Evolutionary conservation across 2,329 filamentous ascomycete species (phyloP), one percentile per base, ranked within the genome.

Genomic region (Colletotrichum falcatum): DNA sequence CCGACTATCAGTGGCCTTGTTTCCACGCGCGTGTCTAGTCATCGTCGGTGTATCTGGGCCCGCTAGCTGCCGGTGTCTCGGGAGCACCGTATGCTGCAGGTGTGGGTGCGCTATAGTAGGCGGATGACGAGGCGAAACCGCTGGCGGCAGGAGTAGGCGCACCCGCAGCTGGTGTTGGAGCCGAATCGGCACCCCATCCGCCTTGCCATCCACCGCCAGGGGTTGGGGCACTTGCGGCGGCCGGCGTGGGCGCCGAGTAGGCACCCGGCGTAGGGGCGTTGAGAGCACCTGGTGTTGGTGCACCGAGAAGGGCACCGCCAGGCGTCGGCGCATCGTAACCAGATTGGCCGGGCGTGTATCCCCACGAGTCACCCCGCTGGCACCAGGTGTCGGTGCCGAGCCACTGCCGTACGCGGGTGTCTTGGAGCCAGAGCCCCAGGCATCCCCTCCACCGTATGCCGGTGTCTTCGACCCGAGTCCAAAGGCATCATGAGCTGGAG

Each of bases 211-310:
- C 87, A 6, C 85, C 89, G 8, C 90, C 91, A 2, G 91, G 92
- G 0, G 92, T 94, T 0, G 92, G 92, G 1, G 92, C 92, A 74
- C 86, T 88, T 72, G 86, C 76, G 14, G 85, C 86, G 20, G 85
- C 88, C 0, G 90, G 89, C 0, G 89, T 91, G 1, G 90, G 89
- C 4, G 90, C 89, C n/a, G 87, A 86, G 76, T 88, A 89, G 8
- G 88, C 90, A 3, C 90, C 91, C 0, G 91, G 92, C 0, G 92
- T 94, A 0, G 92, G 92, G 4, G 92, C 92, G 74, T 88, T 89
- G 76, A 90, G 79, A 0, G 87, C 87, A 56, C 86, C 89, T 0
- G 89, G 89, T 7, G 89, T 91, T 5, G 89, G 89, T 9, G 89
- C 89, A 28, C 87, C 84, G 8, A 82, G 74, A 12, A 89, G 81